Base-by-base conservation (phyloP, 495 filamentous ascomycete species). In the Trichoderma virens region DNA sequence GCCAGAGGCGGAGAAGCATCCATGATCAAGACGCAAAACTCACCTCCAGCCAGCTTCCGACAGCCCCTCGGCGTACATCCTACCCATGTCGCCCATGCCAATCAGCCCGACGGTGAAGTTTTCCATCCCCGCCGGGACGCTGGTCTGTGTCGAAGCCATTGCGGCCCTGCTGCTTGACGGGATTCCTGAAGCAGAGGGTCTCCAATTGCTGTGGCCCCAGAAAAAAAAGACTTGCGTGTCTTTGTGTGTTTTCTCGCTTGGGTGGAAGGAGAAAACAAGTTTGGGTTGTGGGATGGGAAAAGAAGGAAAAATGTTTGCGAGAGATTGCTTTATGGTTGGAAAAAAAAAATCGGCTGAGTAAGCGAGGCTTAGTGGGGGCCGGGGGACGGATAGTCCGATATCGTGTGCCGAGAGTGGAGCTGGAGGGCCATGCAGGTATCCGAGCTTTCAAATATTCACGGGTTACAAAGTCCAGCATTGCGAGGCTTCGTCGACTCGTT, bases 51-150 rank as follows among this genome's bases (percentile, higher is more conserved):
- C 94, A 66, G 93, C 93, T 69, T 79, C 81, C 71, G 91, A 91
- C 70, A 98, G 83, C 69, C 87, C 82, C 70, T 89, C 82, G 69
- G 95, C 90, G 78, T 98, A 98, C 95, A 98, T 96, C 85, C 91
- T 97, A 75, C 94, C 94, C 94, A 98, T 98, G 70, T 97, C 92
- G 27, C 94, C 94, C 92, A 98, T 97, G 35, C 94, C 94, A 71
- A 98, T 97, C 68, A 98, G 92, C 70, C 94, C 94, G 66, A 98
- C 85, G 39, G 81, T 81, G 72, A 88, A 87, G 70, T 80, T 77
- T 64, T 88, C 81, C 81, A 88, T 87, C 59, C 70, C 71, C 14
- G 67, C 65, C 60, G 67, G 71, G 51, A 72, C 64, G 41, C 72
- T 63, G 34, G 32, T 45, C 31, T 56, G 39, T 13, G 39, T 51